phyloP scores from a whole-genome alignment of 805 yeast species.

The Cyberlindnera amylophila region DNA sequence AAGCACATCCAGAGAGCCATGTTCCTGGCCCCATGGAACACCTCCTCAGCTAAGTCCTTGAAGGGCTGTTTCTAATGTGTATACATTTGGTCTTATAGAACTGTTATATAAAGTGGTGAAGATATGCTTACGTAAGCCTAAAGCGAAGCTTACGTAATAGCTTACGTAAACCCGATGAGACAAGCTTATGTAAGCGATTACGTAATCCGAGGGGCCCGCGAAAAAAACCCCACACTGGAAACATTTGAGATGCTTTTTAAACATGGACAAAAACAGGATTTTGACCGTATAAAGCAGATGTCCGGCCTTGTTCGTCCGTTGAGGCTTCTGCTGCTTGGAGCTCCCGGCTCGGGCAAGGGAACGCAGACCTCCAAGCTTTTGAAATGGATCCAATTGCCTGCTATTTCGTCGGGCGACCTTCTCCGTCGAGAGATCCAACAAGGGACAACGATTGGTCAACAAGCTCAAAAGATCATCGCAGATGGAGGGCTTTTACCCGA shows the following conservation, averaged over 20 bases:
- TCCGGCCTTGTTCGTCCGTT: constrained; percentile 36
- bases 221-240: not conserved
- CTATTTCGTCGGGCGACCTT: constrained; percentile 80
- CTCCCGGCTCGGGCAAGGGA: constrained; percentile 96
- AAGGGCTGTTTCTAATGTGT: not conserved
- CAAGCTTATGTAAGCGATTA: too few species aligned
- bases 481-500: constrained; percentile 77
- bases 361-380: constrained; percentile 72
- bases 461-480: constrained; percentile 54
- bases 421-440: constrained; percentile 62
- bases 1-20: constrained; percentile 65
- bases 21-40: constrained; percentile 53
- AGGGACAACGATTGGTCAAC: constrained; percentile 49
- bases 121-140: too few species aligned
- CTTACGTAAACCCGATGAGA: too few species aligned
- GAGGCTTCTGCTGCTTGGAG: constrained; percentile 75
- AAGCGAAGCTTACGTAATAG: too few species aligned
- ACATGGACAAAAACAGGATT: too few species aligned
- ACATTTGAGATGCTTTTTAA: too few species aligned
- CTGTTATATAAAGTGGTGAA: too few species aligned
- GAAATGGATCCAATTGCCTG: constrained; percentile 47
- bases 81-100: too few species aligned
- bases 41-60: not conserved
- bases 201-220: too few species aligned
- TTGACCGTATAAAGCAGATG: too few species aligned